Evolutionary conservation across 1,284 basidiomycete genomes (phyloP), one percentile per base, ranked within the genome.

Genomic region (Anthracocystis panici-leucophaei): DNA sequence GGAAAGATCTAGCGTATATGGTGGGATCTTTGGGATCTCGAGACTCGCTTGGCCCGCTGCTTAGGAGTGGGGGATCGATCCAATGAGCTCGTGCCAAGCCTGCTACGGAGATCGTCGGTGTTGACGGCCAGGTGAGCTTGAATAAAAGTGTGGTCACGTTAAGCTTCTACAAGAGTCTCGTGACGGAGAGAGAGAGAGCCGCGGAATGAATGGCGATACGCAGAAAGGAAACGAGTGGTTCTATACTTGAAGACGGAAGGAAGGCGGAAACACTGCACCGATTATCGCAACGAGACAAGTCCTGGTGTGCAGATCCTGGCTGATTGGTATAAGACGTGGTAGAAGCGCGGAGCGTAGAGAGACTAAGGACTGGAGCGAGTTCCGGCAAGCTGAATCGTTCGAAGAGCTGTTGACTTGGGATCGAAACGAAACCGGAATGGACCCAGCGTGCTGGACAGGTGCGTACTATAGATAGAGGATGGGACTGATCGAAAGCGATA

Each of bases 1-100:
- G 41, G 35, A 38, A 38, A 45, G 59, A 61, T 54, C 55, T 46
- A 46, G 31, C 66, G 66, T 63, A 35, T 68, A 57, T 68, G 49
- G 42, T 54, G 27, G 8, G 40, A 59, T 59, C 60, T 21, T 59
- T 48, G 27, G 31, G 20, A 21, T 35, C 53, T 55, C 56, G 56
- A 42, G 52, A 41, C 51, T 58, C 50, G 51, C 51, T 59, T n/a
- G 27, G 16, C 45, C 18, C 21, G 46, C 46, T 35, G 21, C 29
- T 14, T 25, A 31, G 52, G 25, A 21, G 31, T 23, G 14, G 41
- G 12, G 40, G 21, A 18, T 8, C n/a, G 31, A 45, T 9, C 23
- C 33, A 64, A 45, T 49, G 56, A 64, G 66, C 57, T 64, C 52
- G 23, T 33, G 49, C 56, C 48, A 46, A 52, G 57, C 52, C 12